A percentile compares a stretch with the other conserved stretches of the same genome.
Evolutionary conservation across 2,329 filamentous ascomycete species (phyloP).

Genomic region (Colletotrichum plurivorum): DNA sequence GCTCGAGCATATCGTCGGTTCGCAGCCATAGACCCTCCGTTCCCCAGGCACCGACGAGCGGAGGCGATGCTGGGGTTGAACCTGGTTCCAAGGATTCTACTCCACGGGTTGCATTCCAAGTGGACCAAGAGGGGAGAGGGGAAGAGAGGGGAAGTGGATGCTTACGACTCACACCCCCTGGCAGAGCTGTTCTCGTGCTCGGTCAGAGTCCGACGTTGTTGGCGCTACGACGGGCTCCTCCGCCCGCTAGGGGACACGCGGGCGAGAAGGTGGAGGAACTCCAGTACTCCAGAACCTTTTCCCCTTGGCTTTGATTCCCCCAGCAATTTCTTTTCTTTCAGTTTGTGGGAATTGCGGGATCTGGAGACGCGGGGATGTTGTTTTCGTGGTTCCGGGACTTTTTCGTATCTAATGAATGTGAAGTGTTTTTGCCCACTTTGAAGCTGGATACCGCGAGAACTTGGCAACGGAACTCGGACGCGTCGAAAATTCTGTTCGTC

Average conservation of each 20-base stretch:
- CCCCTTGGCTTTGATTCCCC: slow-evolving; percentile 2
- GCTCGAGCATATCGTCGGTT: neutral
- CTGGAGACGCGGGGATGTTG: slow-evolving; percentile 22
- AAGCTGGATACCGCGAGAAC: neutral
- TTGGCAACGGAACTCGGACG: neutral
- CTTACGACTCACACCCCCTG: neutral
- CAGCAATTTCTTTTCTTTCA: slow-evolving; percentile 13
- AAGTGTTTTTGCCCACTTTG: neutral
- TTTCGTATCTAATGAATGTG: neutral
- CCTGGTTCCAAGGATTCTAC: slow-evolving; percentile 11
- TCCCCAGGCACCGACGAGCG: neutral
- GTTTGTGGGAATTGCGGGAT: slow-evolving; percentile 17
- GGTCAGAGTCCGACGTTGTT: slow-evolving; percentile 31
- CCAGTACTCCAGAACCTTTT: slow-evolving; percentile 18
- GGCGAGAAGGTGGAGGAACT: slow-evolving; percentile 18
- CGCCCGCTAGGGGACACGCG: slow-evolving; percentile 2
- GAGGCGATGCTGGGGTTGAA: neutral
- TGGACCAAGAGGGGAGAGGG: slow-evolving; percentile 17
- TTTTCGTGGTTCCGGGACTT: neutral
- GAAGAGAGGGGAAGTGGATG: slow-evolving; percentile 2
- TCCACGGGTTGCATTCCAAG: neutral
- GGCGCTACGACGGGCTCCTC: neutral
- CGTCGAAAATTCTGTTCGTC: neutral
- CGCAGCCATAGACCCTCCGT: neutral
- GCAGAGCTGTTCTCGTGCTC: slow-evolving; percentile 11